Percentiles rank a stretch among this genome's conserved stretches.
phyloP scores from a whole-genome alignment of 1,139 yeast species.

The Nematodospora anomalae region DNA sequence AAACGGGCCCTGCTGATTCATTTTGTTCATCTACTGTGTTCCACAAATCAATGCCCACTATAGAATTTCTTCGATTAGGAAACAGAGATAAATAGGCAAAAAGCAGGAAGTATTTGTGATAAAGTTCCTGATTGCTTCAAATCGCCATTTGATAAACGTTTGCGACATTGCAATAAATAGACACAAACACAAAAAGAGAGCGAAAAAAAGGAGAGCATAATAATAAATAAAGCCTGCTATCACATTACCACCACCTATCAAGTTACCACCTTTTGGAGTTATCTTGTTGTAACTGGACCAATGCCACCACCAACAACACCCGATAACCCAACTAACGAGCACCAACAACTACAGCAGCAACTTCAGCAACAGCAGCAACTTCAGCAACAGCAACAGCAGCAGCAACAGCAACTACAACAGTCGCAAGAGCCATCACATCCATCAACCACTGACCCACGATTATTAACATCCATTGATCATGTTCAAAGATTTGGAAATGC shows the following conservation, averaged over 20 bases:
- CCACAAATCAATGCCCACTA: too few species aligned
- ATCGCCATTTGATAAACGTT: neutral
- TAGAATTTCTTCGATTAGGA: too few species aligned
- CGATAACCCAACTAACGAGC: neutral
- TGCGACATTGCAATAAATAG: neutral
- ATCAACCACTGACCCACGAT: slow-evolving; percentile 1
- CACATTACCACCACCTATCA: neutral
- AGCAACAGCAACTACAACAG: neutral
- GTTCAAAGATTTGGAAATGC: slow-evolving; percentile 12
- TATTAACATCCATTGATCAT: slow-evolving; percentile 3
- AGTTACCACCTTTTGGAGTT: neutral
- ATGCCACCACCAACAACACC: neutral
- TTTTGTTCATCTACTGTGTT: too few species aligned
- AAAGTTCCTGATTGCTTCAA: too few species aligned
- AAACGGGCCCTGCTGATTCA: too few species aligned
- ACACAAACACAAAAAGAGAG: neutral
- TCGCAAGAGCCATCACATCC: neutral
- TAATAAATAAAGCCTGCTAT: neutral
- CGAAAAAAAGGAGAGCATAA: neutral
- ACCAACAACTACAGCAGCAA: neutral
- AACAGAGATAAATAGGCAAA: too few species aligned
- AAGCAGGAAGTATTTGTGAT: too few species aligned
- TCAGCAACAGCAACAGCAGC: neutral
- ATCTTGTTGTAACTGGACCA: neutral
- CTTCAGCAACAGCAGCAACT: neutral